These are phyloP conservation scores for Solanum virginianum DNA, from an alignment of 257 asterid genomes.

Conservation along the genomic window DNA sequence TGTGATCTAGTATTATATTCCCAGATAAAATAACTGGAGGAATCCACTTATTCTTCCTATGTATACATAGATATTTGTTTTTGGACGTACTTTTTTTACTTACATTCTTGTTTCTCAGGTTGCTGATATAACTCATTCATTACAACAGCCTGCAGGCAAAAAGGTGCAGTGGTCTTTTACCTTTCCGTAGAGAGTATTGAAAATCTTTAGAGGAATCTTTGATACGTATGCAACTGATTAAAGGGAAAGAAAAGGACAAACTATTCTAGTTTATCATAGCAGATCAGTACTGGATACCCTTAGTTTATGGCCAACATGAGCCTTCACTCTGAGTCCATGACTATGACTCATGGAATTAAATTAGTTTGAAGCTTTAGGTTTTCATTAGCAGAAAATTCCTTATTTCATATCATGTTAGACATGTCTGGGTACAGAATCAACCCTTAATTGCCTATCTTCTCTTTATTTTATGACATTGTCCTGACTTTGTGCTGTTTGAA, in stretches of 20 bases:
- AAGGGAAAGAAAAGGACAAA: not conserved
- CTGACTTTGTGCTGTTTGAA: not conserved
- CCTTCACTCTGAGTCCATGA: not conserved
- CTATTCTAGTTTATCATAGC: not conserved
- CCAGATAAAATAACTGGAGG: not conserved
- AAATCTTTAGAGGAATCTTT: not conserved
- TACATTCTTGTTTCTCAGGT: slow-evolving; percentile 33
- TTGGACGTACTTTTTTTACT: slow-evolving; percentile 2
- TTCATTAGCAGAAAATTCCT: not conserved
- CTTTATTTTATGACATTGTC: not conserved
- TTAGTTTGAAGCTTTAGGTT: not conserved
- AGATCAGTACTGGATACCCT: not conserved
- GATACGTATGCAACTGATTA: not conserved
- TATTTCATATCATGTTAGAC: not conserved
- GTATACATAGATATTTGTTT: not conserved
- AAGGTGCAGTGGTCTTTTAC: slow-evolving; percentile 35
- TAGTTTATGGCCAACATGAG: not conserved
- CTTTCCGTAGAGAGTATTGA: not conserved
- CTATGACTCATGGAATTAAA: not conserved
- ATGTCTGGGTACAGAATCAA: not conserved
- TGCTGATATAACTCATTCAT: slow-evolving; percentile 91
- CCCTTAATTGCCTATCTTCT: not conserved
- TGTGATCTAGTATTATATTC: not conserved
- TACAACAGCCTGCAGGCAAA: slow-evolving; percentile 98
- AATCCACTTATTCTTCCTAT: not conserved